These are phyloP conservation scores for Xylariaceae sp. DNA, from an alignment of 2,329 filamentous ascomycete genomes.

Conservation along the genomic window DNA sequence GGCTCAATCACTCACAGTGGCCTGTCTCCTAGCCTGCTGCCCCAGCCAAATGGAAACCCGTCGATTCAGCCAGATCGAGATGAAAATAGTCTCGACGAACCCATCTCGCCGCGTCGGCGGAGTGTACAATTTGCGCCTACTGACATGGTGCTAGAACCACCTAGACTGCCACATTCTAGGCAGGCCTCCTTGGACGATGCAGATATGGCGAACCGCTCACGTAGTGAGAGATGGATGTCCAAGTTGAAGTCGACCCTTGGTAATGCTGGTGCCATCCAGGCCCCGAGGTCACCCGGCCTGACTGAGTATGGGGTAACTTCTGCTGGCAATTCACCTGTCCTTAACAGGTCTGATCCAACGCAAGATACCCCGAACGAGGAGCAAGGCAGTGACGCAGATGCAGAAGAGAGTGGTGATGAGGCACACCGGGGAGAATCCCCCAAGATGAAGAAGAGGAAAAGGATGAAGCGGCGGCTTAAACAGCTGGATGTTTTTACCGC, in stretches of 20 bases:
- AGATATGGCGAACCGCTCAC: constrained; percentile 54
- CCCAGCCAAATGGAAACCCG: constrained; percentile 19
- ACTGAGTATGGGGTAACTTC: constrained; percentile 36
- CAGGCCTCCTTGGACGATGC: constrained; percentile 62
- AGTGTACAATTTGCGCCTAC: constrained; percentile 72
- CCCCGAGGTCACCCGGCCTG: constrained; percentile 37
- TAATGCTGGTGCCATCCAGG: constrained; percentile 43
- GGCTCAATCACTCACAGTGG: constrained; percentile 17
- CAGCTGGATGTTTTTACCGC: constrained; percentile 53
- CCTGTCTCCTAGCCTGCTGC: constrained; percentile 18
- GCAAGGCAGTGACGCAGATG: constrained; percentile 68
- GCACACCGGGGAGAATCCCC: constrained; percentile 39
- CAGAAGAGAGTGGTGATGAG: constrained; percentile 82
- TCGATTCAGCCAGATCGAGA: constrained; percentile 17
- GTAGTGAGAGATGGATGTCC: constrained; percentile 64
- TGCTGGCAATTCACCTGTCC: constrained; percentile 43
- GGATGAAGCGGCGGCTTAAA: constrained; percentile 51
- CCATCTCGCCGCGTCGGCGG: constrained; percentile 44
- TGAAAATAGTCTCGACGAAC: constrained; percentile 23
- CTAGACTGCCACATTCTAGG: constrained; percentile 46
- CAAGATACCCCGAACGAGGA: constrained; percentile 46
- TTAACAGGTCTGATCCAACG: constrained; percentile 39
- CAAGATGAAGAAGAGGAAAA: constrained; percentile 58
- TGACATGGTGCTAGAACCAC: constrained; percentile 44
- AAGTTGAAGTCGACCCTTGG: constrained; percentile 68